A percentile compares a stretch with the other conserved stretches of the same genome.
Evolutionary conservation across 331 rosid species (phyloP).

Genomic region (Telfairia occidentalis): DNA sequence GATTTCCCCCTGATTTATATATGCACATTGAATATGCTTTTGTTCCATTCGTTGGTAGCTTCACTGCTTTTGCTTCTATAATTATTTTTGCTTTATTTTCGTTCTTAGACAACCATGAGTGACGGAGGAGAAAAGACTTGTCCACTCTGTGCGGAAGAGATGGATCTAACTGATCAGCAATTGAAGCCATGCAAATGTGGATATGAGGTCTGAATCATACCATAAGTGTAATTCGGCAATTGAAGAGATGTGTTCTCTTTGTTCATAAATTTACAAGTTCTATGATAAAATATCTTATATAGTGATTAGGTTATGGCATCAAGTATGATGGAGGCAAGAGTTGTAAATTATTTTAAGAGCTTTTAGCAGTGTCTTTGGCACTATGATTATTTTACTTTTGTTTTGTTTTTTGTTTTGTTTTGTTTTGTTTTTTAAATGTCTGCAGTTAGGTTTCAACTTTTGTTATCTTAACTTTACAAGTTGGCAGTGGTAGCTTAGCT

Average conservation of each 20-base stretch:
- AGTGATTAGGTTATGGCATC: background rate
- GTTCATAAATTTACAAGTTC: background rate
- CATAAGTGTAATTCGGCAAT: background rate
- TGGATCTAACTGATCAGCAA: slow-evolving; percentile 99
- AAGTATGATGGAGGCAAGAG: background rate
- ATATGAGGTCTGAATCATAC: slow-evolving; percentile 53
- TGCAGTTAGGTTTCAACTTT: background rate
- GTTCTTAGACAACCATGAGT: slow-evolving; percentile 65
- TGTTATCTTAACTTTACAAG: background rate
- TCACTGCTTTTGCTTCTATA: background rate
- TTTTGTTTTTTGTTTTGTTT: background rate
- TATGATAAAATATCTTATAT: background rate
- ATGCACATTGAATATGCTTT: background rate
- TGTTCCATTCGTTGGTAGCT: background rate
- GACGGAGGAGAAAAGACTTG: slow-evolving; percentile 93
- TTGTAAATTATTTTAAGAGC: background rate
- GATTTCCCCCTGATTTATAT: background rate
- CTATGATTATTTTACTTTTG: background rate
- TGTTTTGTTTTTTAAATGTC: background rate
- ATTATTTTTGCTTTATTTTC: background rate
- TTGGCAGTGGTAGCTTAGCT: background rate
- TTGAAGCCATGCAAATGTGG: slow-evolving; percentile 99
- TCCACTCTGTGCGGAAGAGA: slow-evolving; percentile 97
- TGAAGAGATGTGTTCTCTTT: background rate
- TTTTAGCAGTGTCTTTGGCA: background rate